These are phyloP conservation scores for Halophytophthora batemanensis DNA, from an alignment of 352 stramenopile species.

Conservation along the genomic window DNA sequence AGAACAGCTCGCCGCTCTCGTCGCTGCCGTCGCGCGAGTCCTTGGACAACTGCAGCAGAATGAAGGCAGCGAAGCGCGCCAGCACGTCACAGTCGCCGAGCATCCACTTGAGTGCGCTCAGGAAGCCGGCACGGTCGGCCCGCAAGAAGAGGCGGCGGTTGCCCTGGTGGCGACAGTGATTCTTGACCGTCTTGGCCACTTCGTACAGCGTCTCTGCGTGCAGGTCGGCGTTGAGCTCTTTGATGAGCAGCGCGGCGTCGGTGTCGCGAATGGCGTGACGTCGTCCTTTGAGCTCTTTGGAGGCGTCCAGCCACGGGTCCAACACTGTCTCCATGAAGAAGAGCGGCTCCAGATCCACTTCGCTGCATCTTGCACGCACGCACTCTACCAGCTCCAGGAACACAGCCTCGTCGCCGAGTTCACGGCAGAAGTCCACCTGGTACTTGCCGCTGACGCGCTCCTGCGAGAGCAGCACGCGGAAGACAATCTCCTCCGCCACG, in stretches of 20 bases:
- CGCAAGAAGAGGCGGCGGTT: constrained; percentile 66
- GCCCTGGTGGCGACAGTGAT: constrained; percentile 64
- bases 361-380: constrained; percentile 48
- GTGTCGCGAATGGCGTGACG: constrained; percentile 53
- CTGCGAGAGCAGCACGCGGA: constrained; percentile 51
- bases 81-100: constrained; percentile 52
- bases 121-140: constrained; percentile 33
- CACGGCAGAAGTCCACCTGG: constrained; percentile 57
- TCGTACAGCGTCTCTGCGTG: constrained; percentile 62
- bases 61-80: constrained; percentile 62
- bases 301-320: constrained; percentile 55
- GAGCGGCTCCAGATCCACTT: constrained; percentile 59
- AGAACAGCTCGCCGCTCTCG: constrained; percentile 38
- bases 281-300: constrained; percentile 43
- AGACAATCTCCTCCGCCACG: constrained; percentile 65
- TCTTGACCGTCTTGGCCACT: constrained; percentile 60
- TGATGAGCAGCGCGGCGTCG: constrained; percentile 42
- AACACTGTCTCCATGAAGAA: constrained; percentile 48
- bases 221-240: constrained; percentile 59
- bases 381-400: constrained; percentile 55
- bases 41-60: constrained; percentile 54
- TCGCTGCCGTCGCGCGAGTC: constrained; percentile 29
- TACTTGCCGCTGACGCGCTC: constrained; percentile 28
- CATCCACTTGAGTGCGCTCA: constrained; percentile 65
- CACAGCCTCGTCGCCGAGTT: constrained; percentile 46